A percentile compares a stretch with the other conserved stretches of the same genome.
phyloP scores from a whole-genome alignment of 352 stramenopile species.

The Blastocystis sp. region DNA sequence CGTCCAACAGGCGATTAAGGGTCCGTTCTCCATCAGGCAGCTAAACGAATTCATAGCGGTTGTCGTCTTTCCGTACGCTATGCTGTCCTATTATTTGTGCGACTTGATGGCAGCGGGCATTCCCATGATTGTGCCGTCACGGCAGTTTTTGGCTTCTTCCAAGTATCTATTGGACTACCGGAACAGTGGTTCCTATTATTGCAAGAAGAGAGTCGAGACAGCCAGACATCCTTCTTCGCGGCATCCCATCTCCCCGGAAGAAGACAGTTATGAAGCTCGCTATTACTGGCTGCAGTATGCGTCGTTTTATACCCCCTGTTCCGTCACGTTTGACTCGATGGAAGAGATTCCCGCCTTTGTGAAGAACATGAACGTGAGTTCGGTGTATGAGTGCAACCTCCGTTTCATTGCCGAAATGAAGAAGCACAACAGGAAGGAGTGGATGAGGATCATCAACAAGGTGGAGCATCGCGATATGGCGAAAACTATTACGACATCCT shows the following conservation, averaged over 20 bases:
- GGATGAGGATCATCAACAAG: background rate
- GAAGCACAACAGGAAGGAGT: constrained; percentile 43
- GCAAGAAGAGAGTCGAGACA: background rate
- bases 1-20: background rate
- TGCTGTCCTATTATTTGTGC: constrained; percentile 51
- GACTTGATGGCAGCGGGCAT: constrained; percentile 10
- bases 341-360: background rate
- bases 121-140: constrained; percentile 46
- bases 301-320: constrained; percentile 18
- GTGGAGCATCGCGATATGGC: background rate
- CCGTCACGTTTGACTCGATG: constrained; percentile 4
- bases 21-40: background rate
- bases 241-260: constrained; percentile 30
- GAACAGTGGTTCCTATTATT: background rate
- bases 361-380: background rate
- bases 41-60: background rate
- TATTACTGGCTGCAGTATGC: constrained; percentile 54
- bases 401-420: background rate
- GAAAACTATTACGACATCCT: too few species aligned
- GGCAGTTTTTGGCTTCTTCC: background rate
- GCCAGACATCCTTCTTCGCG: background rate
- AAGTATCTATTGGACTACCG: background rate
- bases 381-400: constrained; percentile 5
- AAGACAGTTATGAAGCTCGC: background rate
- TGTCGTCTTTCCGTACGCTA: constrained; percentile 62